Evolutionary conservation across 139 green algal species (phyloP).

Genomic region (Picochlorum costavermella): DNA sequence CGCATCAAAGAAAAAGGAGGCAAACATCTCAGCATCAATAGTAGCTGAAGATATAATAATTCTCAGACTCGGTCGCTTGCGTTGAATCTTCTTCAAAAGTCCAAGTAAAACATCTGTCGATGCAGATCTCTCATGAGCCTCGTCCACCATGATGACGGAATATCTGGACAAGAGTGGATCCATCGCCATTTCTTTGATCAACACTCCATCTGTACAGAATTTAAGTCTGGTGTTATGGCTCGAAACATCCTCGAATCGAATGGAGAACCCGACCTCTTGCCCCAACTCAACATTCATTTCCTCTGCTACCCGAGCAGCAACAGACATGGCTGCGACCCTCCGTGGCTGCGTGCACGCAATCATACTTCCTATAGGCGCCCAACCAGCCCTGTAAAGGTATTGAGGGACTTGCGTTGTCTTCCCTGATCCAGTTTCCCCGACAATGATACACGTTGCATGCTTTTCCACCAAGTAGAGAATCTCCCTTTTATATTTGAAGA

Average conservation of each 20-base stretch:
- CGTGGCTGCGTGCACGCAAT: conserved; percentile 73
- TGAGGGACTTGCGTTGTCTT: conserved; percentile 70
- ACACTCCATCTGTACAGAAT: conserved; percentile 86
- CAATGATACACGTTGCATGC: conserved; percentile 55
- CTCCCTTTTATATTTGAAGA: conserved; percentile 36
- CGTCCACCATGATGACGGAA: conserved; percentile 88
- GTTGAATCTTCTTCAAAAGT: conserved; percentile 83
- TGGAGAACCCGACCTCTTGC: conserved; percentile 57
- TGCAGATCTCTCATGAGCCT: conserved; percentile 83
- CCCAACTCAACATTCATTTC: conserved; percentile 61
- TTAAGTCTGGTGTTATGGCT: conserved; percentile 64
- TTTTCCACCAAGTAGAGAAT: conserved; percentile 74
- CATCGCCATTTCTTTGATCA: conserved; percentile 79
- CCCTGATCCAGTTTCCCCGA: conserved; percentile 63
- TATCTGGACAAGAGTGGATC: conserved; percentile 68
- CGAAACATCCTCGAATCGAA: conserved; percentile 94
- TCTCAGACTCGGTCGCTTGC: conserved; percentile 68
- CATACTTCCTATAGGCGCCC: conserved; percentile 29
- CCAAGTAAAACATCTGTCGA: conserved; percentile 83
- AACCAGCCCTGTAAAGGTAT: conserved; percentile 46
- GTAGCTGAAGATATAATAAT: conserved; percentile 84
- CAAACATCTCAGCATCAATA: conserved; percentile 64
- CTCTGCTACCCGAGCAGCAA: conserved; percentile 75
- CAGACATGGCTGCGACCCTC: conserved; percentile 69
- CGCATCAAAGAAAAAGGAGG: conserved; percentile 70